Base-by-base conservation (phyloP, 306 rosid genomes). In the Quercus dentata region DNA sequence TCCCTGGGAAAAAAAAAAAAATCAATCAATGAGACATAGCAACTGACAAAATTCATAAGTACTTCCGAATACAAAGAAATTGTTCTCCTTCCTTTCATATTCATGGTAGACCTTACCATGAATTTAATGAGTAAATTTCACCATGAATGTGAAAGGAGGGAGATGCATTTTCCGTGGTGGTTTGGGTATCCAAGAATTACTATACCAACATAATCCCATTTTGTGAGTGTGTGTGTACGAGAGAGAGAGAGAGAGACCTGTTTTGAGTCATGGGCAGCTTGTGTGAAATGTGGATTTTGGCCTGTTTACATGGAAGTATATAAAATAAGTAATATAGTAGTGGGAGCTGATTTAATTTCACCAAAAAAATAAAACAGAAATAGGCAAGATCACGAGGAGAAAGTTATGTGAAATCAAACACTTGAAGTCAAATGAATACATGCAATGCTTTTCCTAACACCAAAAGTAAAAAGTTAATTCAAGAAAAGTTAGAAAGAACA, bases 31-130 rank as follows among this genome's bases (percentile, higher is more conserved):
- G 56, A 25, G 58, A 54, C 20, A 25, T 56, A 2, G 19, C 19
- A 14, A 6, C 1, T 0, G 0, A 6, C 41, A 38, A 7, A 38
- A 38, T 38, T 41, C 46, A 2, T 8, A 2, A 41, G 0, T 0
- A 0, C 9, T 1, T 1, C 1, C 1, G 41, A 33, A 35, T 7
- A 35, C 0, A 7, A 8, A 38, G 0, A 7, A 7, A 38, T 38
- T 38, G 0, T 38, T 0, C 3, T 2, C 1, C 0, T 0, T 8
- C 0, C 3, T 41, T 0, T 38, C 2, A 6, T 6, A 7, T 38
- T 6, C 0, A 38, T 1, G 2, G 0, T 38, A 0, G 2, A 38
- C 1, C 1, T 0, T 38, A 38, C n/a, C n/a, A n/a, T 8, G 0
- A 38, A 6, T 38, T 38, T 7, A 38, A 38, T 38, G 3, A 7